Conservation (phyloP, 257 asterid species). For the Oldenlandia corymbosa region DNA sequence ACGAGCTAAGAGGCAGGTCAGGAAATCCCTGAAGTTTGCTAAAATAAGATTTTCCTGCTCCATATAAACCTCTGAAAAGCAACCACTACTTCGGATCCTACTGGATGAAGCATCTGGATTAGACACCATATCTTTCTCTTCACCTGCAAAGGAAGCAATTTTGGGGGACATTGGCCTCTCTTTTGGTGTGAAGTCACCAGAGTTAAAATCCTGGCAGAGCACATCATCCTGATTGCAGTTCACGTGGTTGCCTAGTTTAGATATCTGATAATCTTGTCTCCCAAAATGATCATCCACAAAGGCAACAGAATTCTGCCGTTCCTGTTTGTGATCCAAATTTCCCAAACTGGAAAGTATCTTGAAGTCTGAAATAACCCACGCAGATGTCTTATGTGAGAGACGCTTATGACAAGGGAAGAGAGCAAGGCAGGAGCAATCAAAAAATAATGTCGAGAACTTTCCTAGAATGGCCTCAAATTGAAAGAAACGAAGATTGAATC, state of each 20-base stretch:
- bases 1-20: constrained; percentile 23
- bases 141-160: constrained; percentile 23
- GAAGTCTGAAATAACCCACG: background rate
- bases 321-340: background rate
- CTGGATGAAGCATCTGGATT: constrained; percentile 19
- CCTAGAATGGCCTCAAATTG: background rate
- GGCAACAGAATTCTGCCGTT: background rate
- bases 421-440: background rate
- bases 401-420: background rate
- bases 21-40: constrained; percentile 23
- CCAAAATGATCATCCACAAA: background rate
- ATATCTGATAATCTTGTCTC: background rate
- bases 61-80: constrained; percentile 18
- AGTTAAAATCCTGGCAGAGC: constrained; percentile 10
- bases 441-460: background rate
- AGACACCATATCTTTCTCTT: constrained; percentile 20
- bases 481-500: background rate
- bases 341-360: background rate
- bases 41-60: constrained; percentile 27
- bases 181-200: constrained; percentile 14
- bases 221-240: constrained; percentile 9
- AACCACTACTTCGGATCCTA: background rate
- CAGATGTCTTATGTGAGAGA: background rate
- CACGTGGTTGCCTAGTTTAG: constrained; percentile 1
- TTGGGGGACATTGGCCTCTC: constrained; percentile 25